Percentiles rank a stretch among this genome's conserved stretches.
Conservation (phyloP, 192 early-diverging fungal genomes). For the Umbelopsis isabellina region DNA sequence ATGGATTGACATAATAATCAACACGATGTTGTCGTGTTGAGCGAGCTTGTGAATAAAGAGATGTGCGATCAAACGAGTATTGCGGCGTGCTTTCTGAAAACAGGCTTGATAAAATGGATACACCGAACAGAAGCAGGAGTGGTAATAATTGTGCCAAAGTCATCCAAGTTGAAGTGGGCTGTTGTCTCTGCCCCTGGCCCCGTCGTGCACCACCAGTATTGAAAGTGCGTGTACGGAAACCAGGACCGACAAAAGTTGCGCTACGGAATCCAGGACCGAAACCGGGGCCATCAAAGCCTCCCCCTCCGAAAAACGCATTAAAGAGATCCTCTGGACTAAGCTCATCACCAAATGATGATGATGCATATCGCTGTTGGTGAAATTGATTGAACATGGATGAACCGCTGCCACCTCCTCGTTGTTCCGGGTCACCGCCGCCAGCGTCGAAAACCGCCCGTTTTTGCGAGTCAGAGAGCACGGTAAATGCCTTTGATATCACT, state of each 20-base stretch:
- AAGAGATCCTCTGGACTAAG: constrained; percentile 93
- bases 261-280: constrained; percentile 44
- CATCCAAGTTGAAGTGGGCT: constrained; percentile 43
- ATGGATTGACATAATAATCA: constrained; percentile 81
- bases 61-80: constrained; percentile 66
- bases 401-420: constrained; percentile 45
- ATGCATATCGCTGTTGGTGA: constrained; percentile 22
- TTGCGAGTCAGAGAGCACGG: constrained; percentile 82
- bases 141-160: constrained; percentile 79
- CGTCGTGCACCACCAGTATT: constrained; percentile 32
- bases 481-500: constrained; percentile 92
- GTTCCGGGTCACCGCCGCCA: constrained; percentile 75
- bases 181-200: constrained; percentile 47
- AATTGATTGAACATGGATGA: constrained; percentile 47
- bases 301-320: constrained; percentile 93
- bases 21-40: constrained; percentile 65
- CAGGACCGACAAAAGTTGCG: constrained; percentile 60
- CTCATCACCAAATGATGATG: constrained; percentile 57
- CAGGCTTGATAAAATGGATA: constrained; percentile 72
- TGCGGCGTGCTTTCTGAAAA: constrained; percentile 53
- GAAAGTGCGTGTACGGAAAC: constrained; percentile 58
- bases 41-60: constrained; percentile 53
- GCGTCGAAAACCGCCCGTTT: constrained; percentile 88
- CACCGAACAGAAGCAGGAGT: constrained; percentile 72
- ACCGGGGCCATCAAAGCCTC: constrained; percentile 49